Base-by-base conservation (phyloP, 2,329 filamentous ascomycete species). In the Ophiostoma populinum region DNA sequence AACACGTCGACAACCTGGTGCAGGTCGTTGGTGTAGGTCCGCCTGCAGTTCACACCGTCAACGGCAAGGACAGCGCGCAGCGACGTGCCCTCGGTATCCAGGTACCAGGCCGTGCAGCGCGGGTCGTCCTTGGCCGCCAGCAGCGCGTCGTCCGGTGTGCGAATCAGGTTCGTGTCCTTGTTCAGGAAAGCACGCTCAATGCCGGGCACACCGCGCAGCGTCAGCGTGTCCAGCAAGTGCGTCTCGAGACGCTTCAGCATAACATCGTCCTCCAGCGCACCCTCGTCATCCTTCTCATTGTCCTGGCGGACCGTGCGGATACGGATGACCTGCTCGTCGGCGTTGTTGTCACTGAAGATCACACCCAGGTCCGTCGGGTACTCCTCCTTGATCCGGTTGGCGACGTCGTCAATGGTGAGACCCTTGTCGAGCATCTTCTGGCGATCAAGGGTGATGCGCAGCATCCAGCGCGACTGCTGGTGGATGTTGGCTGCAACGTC, bases 271-370 rank as follows among this genome's bases (percentile, higher is more conserved):
- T 92, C 80, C 42, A 61, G 62, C 17, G 63, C 61, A 9, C 56
- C 55, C 24, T 78, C 75, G 8, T 87, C 80, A 10, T 80, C 79
- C 51, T 82, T 78, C 30, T 76, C 72, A 32, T 79, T 76, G 32
- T 71, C 67, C 42, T 72, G 64, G 21, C 65, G 61, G 42, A 92
- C 73, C 48, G 86, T 79, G 44, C 90, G 80, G 44, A 94, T 79
- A 53, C 90, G 90, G 47, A 98, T 83, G 30, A 95, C 79, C 54
- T 92, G 85, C 52, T 92, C 76, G 44, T 94, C 86, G 8, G 87
- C 86, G 55, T 98, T 98, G 63, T 94, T 90, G 56, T 98, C 90
- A 57, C 85, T 93, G 65, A 92, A 93, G 41, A 98, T 86, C 45
- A 98, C 76, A 11, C 83, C 83, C 47, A 95, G 62, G 55, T 93